Evolutionary conservation across 23 red algal genomes (phyloP), one percentile per base, ranked within the genome.

Genomic region (Chondrus crispus): DNA sequence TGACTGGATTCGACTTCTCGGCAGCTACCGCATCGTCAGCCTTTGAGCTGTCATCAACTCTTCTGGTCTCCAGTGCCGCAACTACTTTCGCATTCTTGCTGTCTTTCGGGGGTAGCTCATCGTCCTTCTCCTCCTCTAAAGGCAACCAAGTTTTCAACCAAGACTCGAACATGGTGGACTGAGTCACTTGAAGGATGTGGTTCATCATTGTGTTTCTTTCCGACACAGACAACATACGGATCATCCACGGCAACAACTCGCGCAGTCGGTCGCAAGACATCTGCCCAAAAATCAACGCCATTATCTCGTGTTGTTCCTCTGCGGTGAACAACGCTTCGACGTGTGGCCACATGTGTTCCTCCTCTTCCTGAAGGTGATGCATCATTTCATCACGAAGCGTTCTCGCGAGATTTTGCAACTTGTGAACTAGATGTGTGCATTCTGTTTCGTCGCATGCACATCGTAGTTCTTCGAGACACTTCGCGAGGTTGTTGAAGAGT

Each of bases 81-180:
- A 45, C 28, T 38, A 44, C 16, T 2, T 75, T 43, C 35, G 39
- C 38, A 19, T 84, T 20, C 19, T 51, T 42, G 10, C 33, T 39
- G 13, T 57, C 42, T n/a, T n/a, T n/a, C n/a, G n/a, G n/a, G n/a
- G n/a, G n/a, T n/a, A n/a, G n/a, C n/a, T n/a, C n/a, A n/a, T n/a
- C n/a, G n/a, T n/a, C n/a, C n/a, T n/a, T n/a, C 45, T 66, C 58
- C 26, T 87, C 62, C 38, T 80, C 54, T 19, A 86, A 44, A 2
- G 94, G 86, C 79, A 99, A 94, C 97, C 97, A 99, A 26, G 97
- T 63, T 41, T 88, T 92, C 68, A 99, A 53, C 97, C 97, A 99
- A 44, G 85, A 85, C 39, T 96, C 94, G 82, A 99, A 99, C 94
- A 99, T 95, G 10, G 97, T 99, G 2, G 97, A 99, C 62, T 93